Base-by-base conservation (phyloP, 2,329 filamentous ascomycete species). In the Talaromyces sp. region DNA sequence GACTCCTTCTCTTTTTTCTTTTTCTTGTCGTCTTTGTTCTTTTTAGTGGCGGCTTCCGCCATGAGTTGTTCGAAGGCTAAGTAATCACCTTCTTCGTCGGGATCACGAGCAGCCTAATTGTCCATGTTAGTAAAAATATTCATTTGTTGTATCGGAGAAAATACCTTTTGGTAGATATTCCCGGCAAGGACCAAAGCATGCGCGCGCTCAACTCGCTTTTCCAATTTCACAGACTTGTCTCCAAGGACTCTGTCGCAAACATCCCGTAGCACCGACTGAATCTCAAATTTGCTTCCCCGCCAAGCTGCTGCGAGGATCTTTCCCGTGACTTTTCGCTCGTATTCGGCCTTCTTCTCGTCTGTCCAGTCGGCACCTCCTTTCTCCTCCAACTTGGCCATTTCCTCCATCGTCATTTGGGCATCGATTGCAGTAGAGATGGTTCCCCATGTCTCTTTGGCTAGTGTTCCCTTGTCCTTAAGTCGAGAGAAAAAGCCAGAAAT, bases 11-110 rank as follows among this genome's bases (percentile, higher is more conserved):
- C 86, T 82, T 81, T 88, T 66, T 83, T 81, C 75, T 92, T 90
- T 64, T 91, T 87, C 73, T 94, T 90, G 76, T 92, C 89, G 73
- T 89, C 86, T 74, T 86, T 85, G 70, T 95, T 92, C 80, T 97
- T 97, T 86, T 98, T 98, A 62, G 93, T 90, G 65, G 93, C 93
- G 4, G 94, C 94, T 76, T 99, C 95, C 60, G 95, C 93, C 78
- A 99, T 96, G 64, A 99, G 88, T 79, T 98, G 93, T 78, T 99
- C 95, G 71, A 99, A 99, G 16, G 94, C 93, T 87, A 99, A 96
- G 80, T 96, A 98, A 73, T 98, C 95, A 69, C 95, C 94, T 79
- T 99, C 95, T 82, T 99, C 95, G 69, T 99, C 95, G 49, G 94
- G 90, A 63, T 94, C 90, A 68, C 95, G 89, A 77, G 90, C 86